Conservation (phyloP, 202 grass and related monocot species). For the Musa balbisiana region DNA sequence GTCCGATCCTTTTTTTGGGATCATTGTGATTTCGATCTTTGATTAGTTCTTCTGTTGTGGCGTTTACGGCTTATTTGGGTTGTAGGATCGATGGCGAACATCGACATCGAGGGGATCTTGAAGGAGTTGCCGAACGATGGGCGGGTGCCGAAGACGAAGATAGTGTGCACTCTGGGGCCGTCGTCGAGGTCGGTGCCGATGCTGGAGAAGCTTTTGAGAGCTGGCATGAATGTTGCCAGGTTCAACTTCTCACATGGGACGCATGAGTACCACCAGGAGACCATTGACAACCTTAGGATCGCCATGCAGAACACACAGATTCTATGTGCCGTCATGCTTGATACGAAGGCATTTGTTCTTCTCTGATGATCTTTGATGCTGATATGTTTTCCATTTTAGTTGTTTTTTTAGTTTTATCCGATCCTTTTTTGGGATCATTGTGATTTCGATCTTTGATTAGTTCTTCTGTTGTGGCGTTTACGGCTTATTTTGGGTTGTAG, state of each 20-base stretch:
- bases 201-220: slow-evolving; percentile 91
- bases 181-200: slow-evolving; percentile 69
- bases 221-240: slow-evolving; percentile 94
- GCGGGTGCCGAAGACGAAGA: slow-evolving; percentile 27
- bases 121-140: slow-evolving; percentile 17
- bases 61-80: not conserved
- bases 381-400: not conserved
- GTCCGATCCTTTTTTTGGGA: not conserved
- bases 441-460: not conserved
- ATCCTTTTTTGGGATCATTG: not conserved
- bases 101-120: slow-evolving; percentile 22
- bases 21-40: not conserved
- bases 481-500: not conserved
- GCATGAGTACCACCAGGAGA: slow-evolving; percentile 96
- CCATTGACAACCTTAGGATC: slow-evolving; percentile 65
- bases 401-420: not conserved
- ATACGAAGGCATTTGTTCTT: slow-evolving; percentile 70
- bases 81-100: slow-evolving; percentile 9
- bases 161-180: slow-evolving; percentile 33
- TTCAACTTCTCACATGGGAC: slow-evolving; percentile 99
- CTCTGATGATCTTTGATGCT: not conserved
- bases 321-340: slow-evolving; percentile 93
- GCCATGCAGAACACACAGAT: slow-evolving; percentile 95
- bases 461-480: not conserved
- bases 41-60: not conserved